Base-by-base conservation (phyloP, 139 green algal species). In the Coelastrella sp. region DNA sequence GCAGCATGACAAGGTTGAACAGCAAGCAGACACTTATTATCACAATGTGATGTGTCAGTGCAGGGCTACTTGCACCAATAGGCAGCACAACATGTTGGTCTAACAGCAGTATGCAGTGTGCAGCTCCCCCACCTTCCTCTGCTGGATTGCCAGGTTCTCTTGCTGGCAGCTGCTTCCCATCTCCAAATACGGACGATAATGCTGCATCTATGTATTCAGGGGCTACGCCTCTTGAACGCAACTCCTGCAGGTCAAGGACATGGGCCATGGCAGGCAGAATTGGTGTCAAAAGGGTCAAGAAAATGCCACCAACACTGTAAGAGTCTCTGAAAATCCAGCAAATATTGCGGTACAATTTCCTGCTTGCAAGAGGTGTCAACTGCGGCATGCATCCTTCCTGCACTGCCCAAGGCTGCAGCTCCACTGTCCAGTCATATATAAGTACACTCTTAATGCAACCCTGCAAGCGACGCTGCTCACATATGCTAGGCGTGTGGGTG, bases 401-500 rank as follows among this genome's bases (percentile, higher is more conserved):
- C 35, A 49, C 35, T 49, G 35, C 35, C 35, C 35, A 49, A 49
- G 35, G 35, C 35, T 49, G 35, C 35, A 49, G 35, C 35, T 49
- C 35, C 35, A 49, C 35, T 49, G 35, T 49, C 35, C 1, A 49
- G 35, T 49, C 35, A 49, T 49, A 49, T 49, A 49, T 3, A 1
- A 49, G 35, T 49, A 49, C 35, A 49, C 35, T 49, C 35, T 49
- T 3, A 49, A 1, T 49, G 35, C 35, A 49, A n/a, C 22, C 7
- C 7, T 35, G 56, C 83, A 79, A n/a, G 27, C 59, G 20, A 73
- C 5, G 63, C 20, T 80, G 6, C 90, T 60, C 57, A 93, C 91
- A 49, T 84, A 87, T 22, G 75, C 65, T 14, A 93, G 87, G 58
- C 88, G 75, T 6, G 82, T 19, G 1, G 91, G 91, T 20, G 91